Evolutionary conservation across 164 flowering plant genomes (phyloP), one percentile per base, ranked within the genome.

Genomic region (Stephania cephalantha): DNA sequence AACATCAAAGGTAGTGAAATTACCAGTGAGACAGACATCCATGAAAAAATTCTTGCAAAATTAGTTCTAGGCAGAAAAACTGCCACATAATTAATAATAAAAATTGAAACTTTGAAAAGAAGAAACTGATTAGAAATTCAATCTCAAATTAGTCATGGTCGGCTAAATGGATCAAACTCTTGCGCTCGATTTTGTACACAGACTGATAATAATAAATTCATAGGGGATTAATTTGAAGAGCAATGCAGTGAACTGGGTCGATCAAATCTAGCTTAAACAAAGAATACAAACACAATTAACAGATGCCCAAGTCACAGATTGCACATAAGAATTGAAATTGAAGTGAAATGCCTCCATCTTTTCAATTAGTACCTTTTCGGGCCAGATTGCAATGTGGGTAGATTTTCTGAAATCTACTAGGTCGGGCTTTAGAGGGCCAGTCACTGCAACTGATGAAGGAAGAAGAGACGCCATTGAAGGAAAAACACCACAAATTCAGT

Each of bases 391-490:
- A 73, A 52, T 8, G 10, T 85, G 5, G 74, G 85, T 67, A n/a
- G 78, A 71, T 73, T 82, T 89, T 48, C 83, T 83, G 83, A 84
- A 71, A 29, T 87, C 89, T 3, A 78, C 89, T 3, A 78, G 77
- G 46, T 89, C 90, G 71, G 86, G 85, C 82, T 83, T 88, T 83
- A 85, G 84, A 58, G 86, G 82, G 85, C 83, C 78, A 66, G 30
- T 81, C 66, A 83, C 81, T 35, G 88, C 85, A 78, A 87, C 88
- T 17, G 89, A 84, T 78, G 93, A 35, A 35, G 42, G 42, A 35
- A 35, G 92, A 77, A 89, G 80, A 78, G 95, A 92, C 58, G 97
- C 92, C 97, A 92, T 92, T 75, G 72, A 81, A 66, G 42, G 42
- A 35, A 35, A 35, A 12, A 17, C 50, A 46, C 31, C 0, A 11